These are phyloP conservation scores for Takashimella tepidaria DNA, from an alignment of 1,284 basidiomycete genomes.

Conservation along the genomic window DNA sequence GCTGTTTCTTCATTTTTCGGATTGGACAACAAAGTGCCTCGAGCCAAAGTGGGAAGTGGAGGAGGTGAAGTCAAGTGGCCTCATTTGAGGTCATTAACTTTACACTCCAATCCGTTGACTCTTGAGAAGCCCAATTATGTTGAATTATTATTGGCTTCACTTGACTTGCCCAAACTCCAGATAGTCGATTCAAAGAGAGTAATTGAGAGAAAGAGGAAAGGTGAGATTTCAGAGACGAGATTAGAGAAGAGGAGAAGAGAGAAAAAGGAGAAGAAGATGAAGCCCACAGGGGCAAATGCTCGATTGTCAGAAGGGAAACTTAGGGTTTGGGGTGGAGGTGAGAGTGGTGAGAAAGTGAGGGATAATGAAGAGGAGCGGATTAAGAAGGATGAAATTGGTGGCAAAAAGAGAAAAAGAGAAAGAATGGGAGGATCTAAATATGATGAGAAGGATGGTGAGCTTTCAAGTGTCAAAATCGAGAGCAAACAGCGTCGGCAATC, in stretches of 20 bases:
- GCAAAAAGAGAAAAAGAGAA: constrained; percentile 5
- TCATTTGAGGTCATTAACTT: constrained; percentile 35
- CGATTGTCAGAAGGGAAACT: constrained; percentile 17
- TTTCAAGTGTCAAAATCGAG: neutral
- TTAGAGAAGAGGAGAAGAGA: constrained; percentile 22
- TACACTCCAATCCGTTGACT: constrained; percentile 38
- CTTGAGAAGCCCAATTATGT: constrained; percentile 31
- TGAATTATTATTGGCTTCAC: constrained; percentile 27
- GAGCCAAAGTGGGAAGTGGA: constrained; percentile 1
- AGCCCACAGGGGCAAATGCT: constrained; percentile 35
- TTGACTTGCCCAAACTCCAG: constrained; percentile 36
- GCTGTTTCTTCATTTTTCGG: constrained; percentile 23
- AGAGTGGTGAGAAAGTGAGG: constrained; percentile 1
- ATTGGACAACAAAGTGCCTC: constrained; percentile 5
- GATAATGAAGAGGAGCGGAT: constrained; percentile 4
- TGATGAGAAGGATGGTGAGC: neutral
- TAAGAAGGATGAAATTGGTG: neutral
- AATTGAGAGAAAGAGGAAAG: constrained; percentile 36
- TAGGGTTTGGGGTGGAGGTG: constrained; percentile 31
- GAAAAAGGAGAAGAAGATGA: constrained; percentile 28
- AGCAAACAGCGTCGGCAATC: neutral
- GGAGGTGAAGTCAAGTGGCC: constrained; percentile 11
- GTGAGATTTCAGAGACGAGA: constrained; percentile 28
- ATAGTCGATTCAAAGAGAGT: constrained; percentile 44
- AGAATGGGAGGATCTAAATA: neutral